Evolutionary conservation across 306 rosid species (phyloP), one percentile per base, ranked within the genome.

Genomic region (Carpinus fangiana): DNA sequence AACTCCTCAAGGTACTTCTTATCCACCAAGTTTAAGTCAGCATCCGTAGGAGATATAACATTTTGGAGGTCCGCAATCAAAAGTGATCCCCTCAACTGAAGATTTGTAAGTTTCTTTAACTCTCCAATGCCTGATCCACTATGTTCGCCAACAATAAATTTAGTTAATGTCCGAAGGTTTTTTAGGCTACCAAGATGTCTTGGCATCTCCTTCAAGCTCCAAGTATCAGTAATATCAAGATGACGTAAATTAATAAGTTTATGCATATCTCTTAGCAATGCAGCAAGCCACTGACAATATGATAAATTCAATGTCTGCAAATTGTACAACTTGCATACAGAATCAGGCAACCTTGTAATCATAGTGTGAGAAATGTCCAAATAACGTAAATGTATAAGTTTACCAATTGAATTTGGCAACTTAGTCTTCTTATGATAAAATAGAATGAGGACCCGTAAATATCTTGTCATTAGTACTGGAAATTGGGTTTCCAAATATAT

Each of bases 91-190:
- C 34, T 31, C 2, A 31, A n/a, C n/a, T n/a, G 34, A 46, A 75
- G 78, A 8, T 75, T n/a, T n/a, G n/a, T 51, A 5, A 75, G 78
- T 12, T 21, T 26, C 8, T 71, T 59, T 28, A 75, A 26, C 78
- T 75, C 71, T 21, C 17, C 65, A 75, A 75, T 45, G 18, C 72
- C 31, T 14, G 60, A 75, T 8, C 47, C 78, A 21, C 12, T 16
- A 23, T 46, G 4, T 21, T 11, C 16, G 60, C 31, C 50, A 6
- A 48, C 78, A 11, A 61, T 4, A 61, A 75, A 75, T 2, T 5
- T 46, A 75, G 78, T 47, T 23, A 60, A 28, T 0, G 26, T 12
- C 28, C 0, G 31, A 13, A 75, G 78, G 28, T 0, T 38, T 65
- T 46, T 8, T 9, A 75, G 34, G 28, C 6, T n/a, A 17, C 71